These are phyloP conservation scores for Teratosphaeria zuluensis DNA, from an alignment of 2,329 filamentous ascomycete species.

Conservation along the genomic window DNA sequence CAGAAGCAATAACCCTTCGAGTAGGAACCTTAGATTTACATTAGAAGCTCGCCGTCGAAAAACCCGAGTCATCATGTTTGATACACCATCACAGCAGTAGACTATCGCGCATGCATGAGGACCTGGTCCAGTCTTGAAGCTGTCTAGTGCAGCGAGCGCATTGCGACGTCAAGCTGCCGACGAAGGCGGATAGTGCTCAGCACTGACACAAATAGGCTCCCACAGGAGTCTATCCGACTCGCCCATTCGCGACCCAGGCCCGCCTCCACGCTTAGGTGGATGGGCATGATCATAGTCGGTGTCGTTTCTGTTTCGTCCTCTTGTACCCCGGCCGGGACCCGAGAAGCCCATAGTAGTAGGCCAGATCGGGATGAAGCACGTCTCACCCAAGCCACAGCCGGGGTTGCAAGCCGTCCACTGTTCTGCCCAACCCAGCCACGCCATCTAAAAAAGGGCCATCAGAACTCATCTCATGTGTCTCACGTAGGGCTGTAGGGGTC, in stretches of 20 bases:
- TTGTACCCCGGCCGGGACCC: neutral
- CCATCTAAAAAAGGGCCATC: constrained; percentile 13
- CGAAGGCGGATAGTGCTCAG: constrained; percentile 2
- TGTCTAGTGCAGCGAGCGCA: neutral
- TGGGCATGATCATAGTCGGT: neutral
- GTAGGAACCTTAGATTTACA: neutral
- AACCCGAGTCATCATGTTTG: neutral
- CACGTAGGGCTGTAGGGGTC: too few relatives aligned
- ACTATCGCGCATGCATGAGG: neutral
- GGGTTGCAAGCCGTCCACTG: constrained; percentile 35
- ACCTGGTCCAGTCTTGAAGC: neutral
- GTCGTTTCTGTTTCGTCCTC: neutral
- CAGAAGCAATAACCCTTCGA: neutral
- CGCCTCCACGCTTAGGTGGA: neutral
- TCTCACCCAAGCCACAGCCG: constrained; percentile 35
- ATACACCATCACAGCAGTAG: too few relatives aligned
- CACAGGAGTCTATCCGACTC: constrained; percentile 6
- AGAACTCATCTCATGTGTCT: too few relatives aligned
- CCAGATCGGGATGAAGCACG: constrained; percentile 45
- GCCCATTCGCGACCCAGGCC: neutral
- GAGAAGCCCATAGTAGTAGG: constrained; percentile 17
- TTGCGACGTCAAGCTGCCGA: neutral
- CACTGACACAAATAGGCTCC: constrained; percentile 12
- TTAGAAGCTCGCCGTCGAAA: neutral
- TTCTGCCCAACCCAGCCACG: constrained; percentile 44